Conservation (phyloP, 202 grass and related monocot genomes). For the Panicum virgatum region DNA sequence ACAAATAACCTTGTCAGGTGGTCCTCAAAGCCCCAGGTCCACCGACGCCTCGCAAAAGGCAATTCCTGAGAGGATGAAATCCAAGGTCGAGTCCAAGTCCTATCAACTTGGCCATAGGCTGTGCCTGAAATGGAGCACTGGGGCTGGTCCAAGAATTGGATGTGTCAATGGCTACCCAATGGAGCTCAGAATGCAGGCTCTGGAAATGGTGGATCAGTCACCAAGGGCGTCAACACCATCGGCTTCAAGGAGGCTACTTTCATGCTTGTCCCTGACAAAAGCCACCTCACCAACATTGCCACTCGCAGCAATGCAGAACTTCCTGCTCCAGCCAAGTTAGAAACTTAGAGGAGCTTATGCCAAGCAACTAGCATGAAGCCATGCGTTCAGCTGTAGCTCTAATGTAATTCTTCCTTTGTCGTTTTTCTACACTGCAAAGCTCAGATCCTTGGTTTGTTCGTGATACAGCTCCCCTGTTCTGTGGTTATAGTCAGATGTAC, state of each 20-base stretch:
- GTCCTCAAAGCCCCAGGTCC: conserved; percentile 59
- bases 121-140: conserved; percentile 79
- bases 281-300: conserved; percentile 4
- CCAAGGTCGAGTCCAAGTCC: conserved; percentile 63
- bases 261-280: conserved; percentile 35
- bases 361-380: background rate
- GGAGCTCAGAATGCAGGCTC: conserved; percentile 64
- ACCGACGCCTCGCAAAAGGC: conserved; percentile 39
- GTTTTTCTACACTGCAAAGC: conserved; percentile 6
- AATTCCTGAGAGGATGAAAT: conserved; percentile 75
- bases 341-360: background rate
- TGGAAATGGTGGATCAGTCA: conserved; percentile 72
- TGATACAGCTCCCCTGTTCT: background rate
- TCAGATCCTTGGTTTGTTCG: background rate
- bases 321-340: conserved; percentile 35
- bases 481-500: background rate
- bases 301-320: conserved; percentile 1
- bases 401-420: background rate
- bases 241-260: conserved; percentile 22
- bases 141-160: conserved; percentile 75
- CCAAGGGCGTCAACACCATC: conserved; percentile 45
- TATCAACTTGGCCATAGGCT: conserved; percentile 80
- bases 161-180: conserved; percentile 74
- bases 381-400: background rate
- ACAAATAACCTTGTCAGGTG: conserved; percentile 83